These are phyloP conservation scores for Tilletia walkeri DNA, from an alignment of 1,284 basidiomycete genomes.

Conservation along the genomic window DNA sequence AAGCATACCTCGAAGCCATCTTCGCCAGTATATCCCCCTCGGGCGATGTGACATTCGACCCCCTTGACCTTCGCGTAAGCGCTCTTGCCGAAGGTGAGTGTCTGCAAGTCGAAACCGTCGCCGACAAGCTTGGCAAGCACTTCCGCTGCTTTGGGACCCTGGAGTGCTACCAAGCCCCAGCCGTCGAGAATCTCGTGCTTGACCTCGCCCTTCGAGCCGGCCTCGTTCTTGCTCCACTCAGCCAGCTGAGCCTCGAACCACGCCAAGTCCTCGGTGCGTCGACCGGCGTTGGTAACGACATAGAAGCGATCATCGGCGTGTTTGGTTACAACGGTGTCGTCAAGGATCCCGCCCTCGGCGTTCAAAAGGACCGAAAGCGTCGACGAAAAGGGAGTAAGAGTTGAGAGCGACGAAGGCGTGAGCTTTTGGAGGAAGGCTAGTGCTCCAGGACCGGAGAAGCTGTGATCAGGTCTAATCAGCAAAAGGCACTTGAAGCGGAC, in stretches of 20 bases:
- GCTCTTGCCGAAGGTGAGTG: slow-evolving; percentile 52
- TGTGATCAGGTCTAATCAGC: slow-evolving; percentile 19
- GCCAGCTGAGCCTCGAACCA: slow-evolving; percentile 72
- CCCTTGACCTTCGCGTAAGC: slow-evolving; percentile 63
- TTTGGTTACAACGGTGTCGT: slow-evolving; percentile 68
- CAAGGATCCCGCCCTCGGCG: slow-evolving; percentile 86
- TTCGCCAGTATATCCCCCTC: slow-evolving; percentile 98
- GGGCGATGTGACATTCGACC: slow-evolving; percentile 74
- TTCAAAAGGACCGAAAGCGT: slow-evolving; percentile 84
- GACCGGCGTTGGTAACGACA: slow-evolving; percentile 92
- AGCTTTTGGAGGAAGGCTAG: slow-evolving; percentile 78
- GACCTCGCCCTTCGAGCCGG: slow-evolving; percentile 61
- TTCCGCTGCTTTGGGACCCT: slow-evolving; percentile 79
- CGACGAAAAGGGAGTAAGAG: slow-evolving; percentile 69
- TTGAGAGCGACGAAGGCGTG: slow-evolving; percentile 61
- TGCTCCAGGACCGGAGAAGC: slow-evolving; percentile 55
- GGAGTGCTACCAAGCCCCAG: slow-evolving; percentile 86
- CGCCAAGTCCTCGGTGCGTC: slow-evolving; percentile 74
- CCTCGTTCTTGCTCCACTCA: slow-evolving; percentile 33
- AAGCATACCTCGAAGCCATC: slow-evolving; percentile 84
- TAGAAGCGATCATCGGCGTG: slow-evolving; percentile 69
- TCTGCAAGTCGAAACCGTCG: slow-evolving; percentile 62
- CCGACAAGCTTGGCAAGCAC: slow-evolving; percentile 71
- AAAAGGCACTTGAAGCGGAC: background rate
- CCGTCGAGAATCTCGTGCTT: slow-evolving; percentile 77